These are phyloP conservation scores for Coffea humblotiana DNA, from an alignment of 305 asterid species.

Conservation along the genomic window DNA sequence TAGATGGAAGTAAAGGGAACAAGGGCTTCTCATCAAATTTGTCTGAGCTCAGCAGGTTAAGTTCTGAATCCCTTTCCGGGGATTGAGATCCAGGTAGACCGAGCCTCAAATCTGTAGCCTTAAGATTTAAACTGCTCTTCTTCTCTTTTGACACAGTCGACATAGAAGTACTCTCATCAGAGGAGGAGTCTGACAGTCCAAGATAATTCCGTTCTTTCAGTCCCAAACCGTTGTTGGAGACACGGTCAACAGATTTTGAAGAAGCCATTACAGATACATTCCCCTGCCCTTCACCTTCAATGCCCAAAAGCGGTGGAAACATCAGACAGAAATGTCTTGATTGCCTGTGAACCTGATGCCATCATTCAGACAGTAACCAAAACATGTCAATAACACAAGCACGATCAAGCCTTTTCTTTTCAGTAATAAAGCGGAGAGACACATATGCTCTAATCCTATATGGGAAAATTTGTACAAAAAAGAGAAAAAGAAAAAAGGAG, in stretches of 20 bases:
- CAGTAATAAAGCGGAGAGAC: neutral
- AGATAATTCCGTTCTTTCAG: conserved; percentile 69
- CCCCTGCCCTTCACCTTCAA: conserved; percentile 49
- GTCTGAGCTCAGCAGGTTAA: conserved; percentile 32
- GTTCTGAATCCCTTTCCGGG: conserved; percentile 55
- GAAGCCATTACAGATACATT: conserved; percentile 51
- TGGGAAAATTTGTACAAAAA: neutral
- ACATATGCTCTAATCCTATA: neutral
- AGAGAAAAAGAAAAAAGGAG: neutral
- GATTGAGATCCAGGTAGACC: conserved; percentile 93
- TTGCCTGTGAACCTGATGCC: conserved; percentile 13
- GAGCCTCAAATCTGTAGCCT: conserved; percentile 83
- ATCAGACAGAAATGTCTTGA: conserved; percentile 24
- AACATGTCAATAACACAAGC: neutral
- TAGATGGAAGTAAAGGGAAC: conserved; percentile 71
- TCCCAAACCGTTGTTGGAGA: conserved; percentile 36
- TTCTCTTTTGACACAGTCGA: conserved; percentile 31
- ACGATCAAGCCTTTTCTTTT: conserved; percentile 1
- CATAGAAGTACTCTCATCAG: conserved; percentile 57
- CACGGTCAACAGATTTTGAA: conserved; percentile 43
- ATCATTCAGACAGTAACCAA: neutral
- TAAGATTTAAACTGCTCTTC: conserved; percentile 57
- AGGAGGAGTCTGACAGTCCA: conserved; percentile 70
- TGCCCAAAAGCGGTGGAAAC: conserved; percentile 54
- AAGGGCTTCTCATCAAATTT: conserved; percentile 66